phyloP scores from a whole-genome alignment of 345 rosid genomes.

The Eucalyptus cloeziana region DNA sequence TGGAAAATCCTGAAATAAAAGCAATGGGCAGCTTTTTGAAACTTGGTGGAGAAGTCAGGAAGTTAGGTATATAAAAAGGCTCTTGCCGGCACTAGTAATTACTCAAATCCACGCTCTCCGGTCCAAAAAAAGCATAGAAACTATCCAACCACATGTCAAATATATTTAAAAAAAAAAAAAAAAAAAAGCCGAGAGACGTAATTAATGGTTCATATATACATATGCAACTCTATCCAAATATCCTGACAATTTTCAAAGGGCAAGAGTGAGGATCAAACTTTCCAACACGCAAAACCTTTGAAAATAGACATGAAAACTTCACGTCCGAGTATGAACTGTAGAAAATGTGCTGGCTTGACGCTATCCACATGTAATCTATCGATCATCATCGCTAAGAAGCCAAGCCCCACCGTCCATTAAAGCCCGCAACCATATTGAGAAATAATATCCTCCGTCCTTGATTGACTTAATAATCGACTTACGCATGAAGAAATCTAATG shows the following conservation, averaged over 20 bases:
- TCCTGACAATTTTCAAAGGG: neutral
- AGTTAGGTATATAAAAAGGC: neutral
- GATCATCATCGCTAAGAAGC: neutral
- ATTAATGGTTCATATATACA: neutral
- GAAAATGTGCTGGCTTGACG: neutral
- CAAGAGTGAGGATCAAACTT: neutral
- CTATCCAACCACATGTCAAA: neutral
- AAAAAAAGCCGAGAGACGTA: neutral
- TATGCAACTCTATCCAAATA: neutral
- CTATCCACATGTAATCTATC: neutral
- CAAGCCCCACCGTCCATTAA: neutral
- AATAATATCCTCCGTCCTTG: neutral
- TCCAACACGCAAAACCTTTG: neutral
- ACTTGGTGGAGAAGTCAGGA: neutral
- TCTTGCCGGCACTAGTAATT: neutral
- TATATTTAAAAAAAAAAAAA: neutral
- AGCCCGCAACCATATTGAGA: neutral
- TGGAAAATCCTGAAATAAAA: neutral
- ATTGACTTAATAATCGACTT: neutral
- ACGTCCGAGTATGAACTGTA: neutral
- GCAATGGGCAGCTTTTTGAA: neutral
- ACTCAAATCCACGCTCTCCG: neutral
- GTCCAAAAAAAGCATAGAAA: neutral
- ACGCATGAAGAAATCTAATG: neutral
- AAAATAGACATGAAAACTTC: neutral